Percentiles rank a stretch among this genome's conserved stretches.
These are phyloP conservation scores for Gillenia trifoliata DNA, from an alignment of 306 rosid genomes.

Conservation along the genomic window DNA sequence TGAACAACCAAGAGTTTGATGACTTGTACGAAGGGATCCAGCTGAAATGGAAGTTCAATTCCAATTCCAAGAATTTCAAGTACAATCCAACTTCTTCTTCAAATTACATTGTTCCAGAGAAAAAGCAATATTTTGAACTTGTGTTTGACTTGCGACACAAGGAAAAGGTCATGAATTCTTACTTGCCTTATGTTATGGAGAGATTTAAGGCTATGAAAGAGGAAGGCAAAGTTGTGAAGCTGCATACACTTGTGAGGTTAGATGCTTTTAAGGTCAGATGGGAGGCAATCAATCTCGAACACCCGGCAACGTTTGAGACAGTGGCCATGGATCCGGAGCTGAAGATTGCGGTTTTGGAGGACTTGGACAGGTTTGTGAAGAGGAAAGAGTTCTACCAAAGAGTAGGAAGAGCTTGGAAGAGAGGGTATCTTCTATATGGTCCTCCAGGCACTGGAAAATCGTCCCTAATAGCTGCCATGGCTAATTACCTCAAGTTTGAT, in stretches of 20 bases:
- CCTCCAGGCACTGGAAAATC: slow-evolving; percentile 33
- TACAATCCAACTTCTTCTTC: neutral
- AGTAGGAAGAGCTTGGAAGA: slow-evolving; percentile 29
- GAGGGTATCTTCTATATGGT: slow-evolving; percentile 29
- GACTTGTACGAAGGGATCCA: slow-evolving; percentile 34
- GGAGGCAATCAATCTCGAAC: slow-evolving; percentile 23
- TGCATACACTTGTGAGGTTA: slow-evolving; percentile 5
- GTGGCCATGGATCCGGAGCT: slow-evolving; percentile 26
- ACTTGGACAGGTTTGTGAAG: slow-evolving; percentile 23
- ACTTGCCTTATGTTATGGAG: neutral
- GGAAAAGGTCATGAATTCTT: neutral
- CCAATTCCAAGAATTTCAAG: neutral
- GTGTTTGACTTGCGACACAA: neutral
- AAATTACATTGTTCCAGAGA: neutral
- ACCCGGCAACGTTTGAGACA: slow-evolving; percentile 21
- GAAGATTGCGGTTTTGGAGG: slow-evolving; percentile 17
- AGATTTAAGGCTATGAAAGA: slow-evolving; percentile 8
- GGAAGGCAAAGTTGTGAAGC: slow-evolving; percentile 14
- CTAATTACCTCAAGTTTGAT: slow-evolving; percentile 27
- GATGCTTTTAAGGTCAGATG: neutral
- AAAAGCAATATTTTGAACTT: neutral
- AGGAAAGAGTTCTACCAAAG: slow-evolving; percentile 23
- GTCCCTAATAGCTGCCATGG: slow-evolving; percentile 29
- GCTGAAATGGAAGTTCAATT: slow-evolving; percentile 41
- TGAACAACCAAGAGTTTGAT: slow-evolving; percentile 37